Base-by-base conservation (phyloP, 2,329 filamentous ascomycete genomes). In the Gliomastix tumulicola region DNA sequence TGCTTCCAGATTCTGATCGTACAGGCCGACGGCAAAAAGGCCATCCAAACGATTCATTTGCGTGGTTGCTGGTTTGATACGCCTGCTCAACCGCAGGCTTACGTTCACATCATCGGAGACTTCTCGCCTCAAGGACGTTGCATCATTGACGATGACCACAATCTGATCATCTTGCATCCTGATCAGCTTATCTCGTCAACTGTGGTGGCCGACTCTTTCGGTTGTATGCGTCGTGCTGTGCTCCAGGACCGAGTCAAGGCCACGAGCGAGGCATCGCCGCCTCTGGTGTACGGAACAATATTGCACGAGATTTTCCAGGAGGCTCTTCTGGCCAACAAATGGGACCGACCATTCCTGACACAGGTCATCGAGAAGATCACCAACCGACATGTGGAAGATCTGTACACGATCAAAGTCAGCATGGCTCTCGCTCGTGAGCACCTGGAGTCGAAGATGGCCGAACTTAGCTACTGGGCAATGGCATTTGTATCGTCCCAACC, bases 231-330 rank as follows among this genome's bases (percentile, higher is more conserved):
- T 15, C 83, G 90, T 44, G 88, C 92, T 21, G 90, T 97, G 2
- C 74, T 98, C 19, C 89, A 97, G 57, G 90, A 98, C 56, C 82
- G 92, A 21, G 83, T 98, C 49, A 97, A 97, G 59, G 87, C 88
- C 8, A 90, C 88, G 0, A 84, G 82, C 49, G 84, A 88, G 45
- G 74, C 86, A 3, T 86, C 80, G 31, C 76, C 84, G 22, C 79
- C 89, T 2, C 79, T 95, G 49, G 79, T 97, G 1, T 97, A 97
- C 53, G 92, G 92, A 33, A 92, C 86, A 25, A 82, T 98, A 39
- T 74, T 98, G 12, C 92, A 98, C 55, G 90, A 97, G 54, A 79
- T 97, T 17, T 97, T 98, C 48, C 92, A 98, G 55, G 82, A 89
- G 53, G 88, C 89, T 3, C 65, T 98, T 51, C 79, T 86, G 53